Percentiles rank a stretch among this genome's conserved stretches.
Evolutionary conservation across 1,284 basidiomycete genomes (phyloP).

Genomic region (Pseudozyma sp.): DNA sequence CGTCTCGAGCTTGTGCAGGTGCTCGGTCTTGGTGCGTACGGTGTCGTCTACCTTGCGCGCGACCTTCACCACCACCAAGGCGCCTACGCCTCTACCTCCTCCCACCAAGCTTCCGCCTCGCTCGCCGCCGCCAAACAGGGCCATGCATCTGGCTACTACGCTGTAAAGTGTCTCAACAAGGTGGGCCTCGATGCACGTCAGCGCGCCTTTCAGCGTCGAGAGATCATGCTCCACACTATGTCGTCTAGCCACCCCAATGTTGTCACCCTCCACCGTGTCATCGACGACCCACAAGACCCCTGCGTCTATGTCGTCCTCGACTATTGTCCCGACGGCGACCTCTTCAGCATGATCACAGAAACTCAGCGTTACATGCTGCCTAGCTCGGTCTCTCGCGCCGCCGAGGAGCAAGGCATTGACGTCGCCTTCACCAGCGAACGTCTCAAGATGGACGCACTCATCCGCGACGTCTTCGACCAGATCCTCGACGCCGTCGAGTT

Average conservation of each 20-base stretch:
- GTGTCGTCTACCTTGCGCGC: constrained; percentile 82
- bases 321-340: constrained; percentile 85
- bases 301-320: constrained; percentile 77
- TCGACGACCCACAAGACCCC: constrained; percentile 74
- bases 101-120: constrained; percentile 36
- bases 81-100: constrained; percentile 50
- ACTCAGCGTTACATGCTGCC: constrained; percentile 75
- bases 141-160: constrained; percentile 72
- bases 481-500: constrained; percentile 93
- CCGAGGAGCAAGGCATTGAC: constrained; percentile 43
- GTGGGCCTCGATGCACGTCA: constrained; percentile 77
- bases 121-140: constrained; percentile 53
- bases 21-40: constrained; percentile 93
- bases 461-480: constrained; percentile 67
- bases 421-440: constrained; percentile 50
- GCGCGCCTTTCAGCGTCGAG: constrained; percentile 81
- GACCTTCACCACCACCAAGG: constrained; percentile 59
- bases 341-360: constrained; percentile 82
- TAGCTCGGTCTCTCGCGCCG: constrained; percentile 25
- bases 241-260: constrained; percentile 84
- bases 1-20: constrained; percentile 85
- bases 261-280: constrained; percentile 87
- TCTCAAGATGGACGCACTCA: constrained; percentile 57
- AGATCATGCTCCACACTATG: constrained; percentile 75
- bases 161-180: constrained; percentile 86